Evolutionary conservation across 139 green algal genomes (phyloP).

Genomic region (Chlorella sorokiniana): DNA sequence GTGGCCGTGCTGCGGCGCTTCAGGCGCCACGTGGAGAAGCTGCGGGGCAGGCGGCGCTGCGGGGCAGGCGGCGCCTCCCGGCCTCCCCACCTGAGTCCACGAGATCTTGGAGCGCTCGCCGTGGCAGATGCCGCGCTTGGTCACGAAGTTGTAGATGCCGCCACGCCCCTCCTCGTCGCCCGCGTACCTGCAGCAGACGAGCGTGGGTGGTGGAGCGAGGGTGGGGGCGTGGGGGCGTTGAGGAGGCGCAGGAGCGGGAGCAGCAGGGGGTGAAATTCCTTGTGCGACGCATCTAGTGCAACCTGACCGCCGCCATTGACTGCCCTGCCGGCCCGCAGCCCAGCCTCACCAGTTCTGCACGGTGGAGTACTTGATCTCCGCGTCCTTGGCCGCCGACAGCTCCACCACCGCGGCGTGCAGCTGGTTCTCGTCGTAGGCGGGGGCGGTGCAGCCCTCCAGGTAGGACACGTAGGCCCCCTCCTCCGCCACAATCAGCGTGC

Average conservation of each 20-base stretch:
- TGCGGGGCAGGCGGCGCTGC: too few species aligned
- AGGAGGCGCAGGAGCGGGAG: neutral
- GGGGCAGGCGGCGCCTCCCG: neutral
- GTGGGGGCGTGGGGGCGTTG: too few species aligned
- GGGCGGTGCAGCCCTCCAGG: constrained; percentile 97
- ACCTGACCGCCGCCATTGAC: too few species aligned
- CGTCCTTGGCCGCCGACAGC: constrained; percentile 78
- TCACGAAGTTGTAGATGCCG: constrained; percentile 99
- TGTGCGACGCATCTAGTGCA: too few species aligned
- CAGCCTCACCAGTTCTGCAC: constrained; percentile 86
- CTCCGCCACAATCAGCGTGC: constrained; percentile 97
- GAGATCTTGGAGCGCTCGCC: constrained; percentile 95
- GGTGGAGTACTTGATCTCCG: constrained; percentile 99
- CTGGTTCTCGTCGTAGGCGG: constrained; percentile 94
- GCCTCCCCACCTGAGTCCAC: constrained; percentile 90
- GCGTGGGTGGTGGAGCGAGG: neutral
- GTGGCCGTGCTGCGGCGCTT: too few species aligned
- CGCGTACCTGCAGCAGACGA: constrained; percentile 71
- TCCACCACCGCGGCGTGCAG: constrained; percentile 99
- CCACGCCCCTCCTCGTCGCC: constrained; percentile 89
- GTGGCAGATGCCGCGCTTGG: constrained; percentile 95
- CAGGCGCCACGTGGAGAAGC: too few species aligned
- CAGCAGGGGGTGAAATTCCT: neutral
- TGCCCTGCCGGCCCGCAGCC: neutral
- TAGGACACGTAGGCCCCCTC: constrained; percentile 95